phyloP scores from a whole-genome alignment of 2,329 filamentous ascomycete species.

The Huntiella omanensis region DNA sequence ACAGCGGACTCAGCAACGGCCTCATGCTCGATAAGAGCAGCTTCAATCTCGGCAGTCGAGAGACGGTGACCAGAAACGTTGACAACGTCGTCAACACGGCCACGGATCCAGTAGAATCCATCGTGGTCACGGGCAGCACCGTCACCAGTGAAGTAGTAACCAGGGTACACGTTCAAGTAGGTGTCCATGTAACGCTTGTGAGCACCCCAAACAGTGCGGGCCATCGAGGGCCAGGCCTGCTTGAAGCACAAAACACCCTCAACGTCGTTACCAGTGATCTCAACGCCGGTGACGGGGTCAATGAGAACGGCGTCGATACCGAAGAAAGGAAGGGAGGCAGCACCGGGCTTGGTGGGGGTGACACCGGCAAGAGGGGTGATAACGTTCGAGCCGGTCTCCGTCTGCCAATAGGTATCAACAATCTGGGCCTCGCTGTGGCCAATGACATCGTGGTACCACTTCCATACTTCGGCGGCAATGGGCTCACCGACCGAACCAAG shows the following conservation, averaged over 20 bases:
- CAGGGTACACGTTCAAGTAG: conserved; percentile 93
- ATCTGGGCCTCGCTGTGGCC: conserved; percentile 87
- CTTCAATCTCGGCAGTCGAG: conserved; percentile 95
- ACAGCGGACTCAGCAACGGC: conserved; percentile 86
- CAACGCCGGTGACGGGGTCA: conserved; percentile 84
- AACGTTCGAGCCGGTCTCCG: conserved; percentile 90
- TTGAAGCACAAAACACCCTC: conserved; percentile 95
- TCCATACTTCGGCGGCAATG: conserved; percentile 96
- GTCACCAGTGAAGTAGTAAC: conserved; percentile 92
- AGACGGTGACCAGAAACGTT: conserved; percentile 94
- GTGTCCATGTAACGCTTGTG: conserved; percentile 99
- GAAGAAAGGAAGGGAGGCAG: conserved; percentile 92
- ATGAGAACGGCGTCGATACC: conserved; percentile 96
- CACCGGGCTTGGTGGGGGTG: conserved; percentile 91
- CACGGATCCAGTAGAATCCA: conserved; percentile 99
- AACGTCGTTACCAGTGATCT: conserved; percentile 88
- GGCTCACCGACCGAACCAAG: conserved; percentile 93
- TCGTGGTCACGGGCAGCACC: conserved; percentile 92
- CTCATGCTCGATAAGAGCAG: conserved; percentile 81
- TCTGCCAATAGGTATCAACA: conserved; percentile 99
- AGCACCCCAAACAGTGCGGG: conserved; percentile 89
- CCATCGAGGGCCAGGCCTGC: conserved; percentile 97
- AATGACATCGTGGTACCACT: conserved; percentile 95
- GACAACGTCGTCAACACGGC: conserved; percentile 94
- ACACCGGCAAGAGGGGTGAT: conserved; percentile 86